phyloP scores from a whole-genome alignment of 2,329 filamentous ascomycete species.

The Diaporthe sp. region DNA sequence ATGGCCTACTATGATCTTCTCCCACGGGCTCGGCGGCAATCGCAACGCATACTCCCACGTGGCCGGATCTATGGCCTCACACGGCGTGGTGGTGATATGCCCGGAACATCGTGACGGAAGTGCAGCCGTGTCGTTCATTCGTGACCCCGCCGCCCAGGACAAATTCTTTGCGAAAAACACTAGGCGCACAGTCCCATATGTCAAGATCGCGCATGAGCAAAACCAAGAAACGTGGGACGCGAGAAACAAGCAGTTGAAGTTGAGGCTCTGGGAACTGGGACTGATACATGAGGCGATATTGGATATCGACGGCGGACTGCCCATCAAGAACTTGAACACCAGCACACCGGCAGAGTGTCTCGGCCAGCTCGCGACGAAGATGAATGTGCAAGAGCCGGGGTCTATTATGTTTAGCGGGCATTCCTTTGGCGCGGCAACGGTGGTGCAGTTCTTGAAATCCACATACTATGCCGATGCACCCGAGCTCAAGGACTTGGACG shows the following conservation, averaged over 20 bases:
- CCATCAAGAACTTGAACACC: slow-evolving; percentile 66
- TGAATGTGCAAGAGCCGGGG: slow-evolving; percentile 80
- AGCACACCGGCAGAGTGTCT: slow-evolving; percentile 64
- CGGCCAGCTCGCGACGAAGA: slow-evolving; percentile 69
- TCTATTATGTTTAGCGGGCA: slow-evolving; percentile 83
- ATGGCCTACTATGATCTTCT: slow-evolving; percentile 90
- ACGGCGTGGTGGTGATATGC: slow-evolving; percentile 85
- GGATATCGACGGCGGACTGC: slow-evolving; percentile 72
- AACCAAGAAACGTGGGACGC: slow-evolving; percentile 75
- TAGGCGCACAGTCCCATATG: slow-evolving; percentile 60
- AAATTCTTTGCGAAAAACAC: slow-evolving; percentile 53
- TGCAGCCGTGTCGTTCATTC: slow-evolving; percentile 80
- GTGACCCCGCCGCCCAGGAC: slow-evolving; percentile 67
- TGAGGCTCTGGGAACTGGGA: slow-evolving; percentile 84
- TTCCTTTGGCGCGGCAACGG: slow-evolving; percentile 83
- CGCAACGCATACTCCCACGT: slow-evolving; percentile 90
- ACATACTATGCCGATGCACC: slow-evolving; percentile 75
- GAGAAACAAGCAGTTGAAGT: slow-evolving; percentile 79
- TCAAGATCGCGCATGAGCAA: slow-evolving; percentile 72
- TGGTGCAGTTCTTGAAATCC: slow-evolving; percentile 83
- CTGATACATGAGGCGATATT: slow-evolving; percentile 77
- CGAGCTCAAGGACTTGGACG: slow-evolving; percentile 61
- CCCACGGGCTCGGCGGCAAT: slow-evolving; percentile 85
- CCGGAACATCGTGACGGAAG: slow-evolving; percentile 89
- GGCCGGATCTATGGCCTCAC: slow-evolving; percentile 82